phyloP scores from a whole-genome alignment of 2,329 filamentous ascomycete genomes.

The Alternaria viburni region DNA sequence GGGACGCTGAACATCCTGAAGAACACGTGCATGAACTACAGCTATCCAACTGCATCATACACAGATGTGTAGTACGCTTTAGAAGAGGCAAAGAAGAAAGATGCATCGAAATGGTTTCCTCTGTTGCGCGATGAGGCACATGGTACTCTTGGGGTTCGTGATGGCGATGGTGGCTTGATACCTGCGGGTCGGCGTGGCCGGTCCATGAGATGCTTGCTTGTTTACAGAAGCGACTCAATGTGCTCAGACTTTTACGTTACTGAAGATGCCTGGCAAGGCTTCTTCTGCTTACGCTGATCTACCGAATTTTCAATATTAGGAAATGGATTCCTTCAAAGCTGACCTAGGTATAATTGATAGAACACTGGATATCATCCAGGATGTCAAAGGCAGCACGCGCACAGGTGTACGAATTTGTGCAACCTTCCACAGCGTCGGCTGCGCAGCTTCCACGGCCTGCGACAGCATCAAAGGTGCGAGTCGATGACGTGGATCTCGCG shows the following conservation, averaged over 20 bases:
- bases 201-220: neutral
- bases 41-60: neutral
- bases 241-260: neutral
- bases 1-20: neutral
- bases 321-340: neutral
- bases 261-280: neutral
- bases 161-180: neutral
- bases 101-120: too few species aligned
- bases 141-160: neutral
- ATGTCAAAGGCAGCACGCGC: neutral
- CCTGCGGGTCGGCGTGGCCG: neutral
- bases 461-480: slow-evolving; percentile 2
- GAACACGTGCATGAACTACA: neutral
- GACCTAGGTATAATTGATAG: neutral
- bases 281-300: neutral
- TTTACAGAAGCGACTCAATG: neutral
- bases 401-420: neutral
- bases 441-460: neutral
- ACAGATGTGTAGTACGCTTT: neutral
- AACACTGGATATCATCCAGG: neutral
- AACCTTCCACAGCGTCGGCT: neutral
- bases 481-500: slow-evolving; percentile 34
- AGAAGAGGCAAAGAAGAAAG: neutral
- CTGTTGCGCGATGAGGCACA: neutral
- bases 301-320: neutral